These are phyloP conservation scores for Ogataea henricii DNA, from an alignment of 805 yeast genomes.

Conservation along the genomic window DNA sequence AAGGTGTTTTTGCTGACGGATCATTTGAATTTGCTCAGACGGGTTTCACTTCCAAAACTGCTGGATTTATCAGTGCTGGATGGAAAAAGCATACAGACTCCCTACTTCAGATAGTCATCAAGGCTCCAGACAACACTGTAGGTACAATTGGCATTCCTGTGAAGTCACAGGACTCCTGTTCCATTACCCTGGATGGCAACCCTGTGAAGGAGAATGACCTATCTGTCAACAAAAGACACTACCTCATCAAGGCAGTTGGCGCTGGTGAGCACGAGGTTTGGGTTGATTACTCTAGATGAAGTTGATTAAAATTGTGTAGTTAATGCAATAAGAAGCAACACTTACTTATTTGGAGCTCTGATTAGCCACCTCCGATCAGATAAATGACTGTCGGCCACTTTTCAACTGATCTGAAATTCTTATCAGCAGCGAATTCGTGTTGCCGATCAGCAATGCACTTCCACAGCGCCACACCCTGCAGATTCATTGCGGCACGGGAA, in stretches of 20 bases:
- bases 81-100: constrained; percentile 4
- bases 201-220: background rate
- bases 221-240: constrained; percentile 2
- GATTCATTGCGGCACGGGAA: no score
- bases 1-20: constrained; percentile 3
- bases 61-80: constrained; percentile 6
- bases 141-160: constrained; percentile 5
- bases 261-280: constrained; percentile 1
- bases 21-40: constrained; percentile 6
- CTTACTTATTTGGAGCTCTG: no score
- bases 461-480: no score
- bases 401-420: no score
- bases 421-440: no score
- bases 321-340: no score
- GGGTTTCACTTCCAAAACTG: constrained; percentile 4
- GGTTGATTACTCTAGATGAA: background rate
- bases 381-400: no score
- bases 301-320: no score
- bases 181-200: no score
- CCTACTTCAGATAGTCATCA: background rate
- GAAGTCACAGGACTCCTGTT: background rate
- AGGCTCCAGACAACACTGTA: constrained; percentile 1
- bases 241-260: background rate
- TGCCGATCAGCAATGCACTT: no score
- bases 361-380: no score